Percentiles rank a stretch among this genome's conserved stretches.
Conservation (phyloP, 2,329 filamentous ascomycete species). For the Eutypa lata region DNA sequence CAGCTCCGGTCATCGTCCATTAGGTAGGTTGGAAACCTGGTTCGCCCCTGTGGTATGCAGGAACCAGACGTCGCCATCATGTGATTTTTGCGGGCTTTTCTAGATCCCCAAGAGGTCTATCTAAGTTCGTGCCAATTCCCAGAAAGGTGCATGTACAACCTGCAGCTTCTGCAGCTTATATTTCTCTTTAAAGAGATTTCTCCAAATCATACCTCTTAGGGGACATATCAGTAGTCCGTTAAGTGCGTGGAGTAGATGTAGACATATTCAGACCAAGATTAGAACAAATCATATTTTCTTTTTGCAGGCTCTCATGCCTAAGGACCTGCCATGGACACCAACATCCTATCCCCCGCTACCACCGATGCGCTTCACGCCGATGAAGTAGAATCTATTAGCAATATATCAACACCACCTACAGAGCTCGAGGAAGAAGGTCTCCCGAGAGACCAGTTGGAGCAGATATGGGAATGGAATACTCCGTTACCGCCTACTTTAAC, state of each 20-base stretch:
- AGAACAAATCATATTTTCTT: neutral
- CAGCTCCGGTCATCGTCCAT: neutral
- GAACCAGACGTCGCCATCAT: too few species aligned
- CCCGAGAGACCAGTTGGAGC: slow-evolving; percentile 35
- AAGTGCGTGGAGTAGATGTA: neutral
- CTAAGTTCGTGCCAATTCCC: neutral
- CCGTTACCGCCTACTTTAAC: slow-evolving; percentile 37
- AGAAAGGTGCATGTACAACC: neutral
- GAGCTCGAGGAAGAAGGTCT: slow-evolving; percentile 25
- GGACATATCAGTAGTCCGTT: neutral
- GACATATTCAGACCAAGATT: neutral
- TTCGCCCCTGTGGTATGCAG: too few species aligned
- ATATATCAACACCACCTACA: slow-evolving; percentile 25
- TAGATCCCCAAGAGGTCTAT: neutral
- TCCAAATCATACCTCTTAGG: neutral
- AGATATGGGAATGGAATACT: slow-evolving; percentile 46
- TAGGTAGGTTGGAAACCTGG: neutral
- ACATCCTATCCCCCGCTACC: slow-evolving; percentile 7
- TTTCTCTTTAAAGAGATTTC: neutral
- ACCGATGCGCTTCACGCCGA: slow-evolving; percentile 17
- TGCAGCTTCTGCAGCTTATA: neutral
- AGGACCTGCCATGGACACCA: slow-evolving; percentile 9
- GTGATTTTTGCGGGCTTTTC: neutral
- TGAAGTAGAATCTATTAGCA: slow-evolving; percentile 15
- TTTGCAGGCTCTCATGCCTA: neutral